Evolutionary conservation across 805 yeast genomes (phyloP), one percentile per base, ranked within the genome.

Genomic region (Wickerhamia fluorescens): DNA sequence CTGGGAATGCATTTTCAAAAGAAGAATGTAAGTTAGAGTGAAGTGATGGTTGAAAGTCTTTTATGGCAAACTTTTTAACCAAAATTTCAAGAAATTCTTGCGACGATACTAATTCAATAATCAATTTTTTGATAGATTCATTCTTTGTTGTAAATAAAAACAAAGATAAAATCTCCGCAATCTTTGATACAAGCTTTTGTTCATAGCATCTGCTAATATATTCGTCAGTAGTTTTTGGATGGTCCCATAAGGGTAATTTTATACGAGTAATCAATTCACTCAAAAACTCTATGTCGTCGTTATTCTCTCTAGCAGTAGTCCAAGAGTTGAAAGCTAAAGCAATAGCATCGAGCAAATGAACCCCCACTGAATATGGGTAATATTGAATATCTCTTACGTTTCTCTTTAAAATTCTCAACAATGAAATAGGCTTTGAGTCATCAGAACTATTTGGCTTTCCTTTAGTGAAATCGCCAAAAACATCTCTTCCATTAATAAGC

Each of bases 321-420:
- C 95, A 83, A 0, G 85, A 71, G 47, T 82, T 83, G 43, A 78
- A 73, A 1, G 94, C 87, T 27, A 72, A 58, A 0, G 92, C 71
- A 16, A 87, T 65, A 1, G 94, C 75, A 48, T 82, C 87, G 13
- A 83, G 64, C 14, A 86, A 53, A 37, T 78, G 78, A 14, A 78
- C 68, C 14, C 79, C 71, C n/a, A 78, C 76, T 11, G 71, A 61
- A 29, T 74, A 68, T 1, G 89, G 85, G 29, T 71, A 70, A 27
- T 61, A 51, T 7, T 69, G 66, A 33, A 79, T 58, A 15, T 68
- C 65, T 16, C 68, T 47, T 1, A 77, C 70, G 34, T 72, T 73
- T 13, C 56, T 57, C 47, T 79, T 79, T 37, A 83, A 48, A 11
- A 77, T 64, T 10, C 61, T 56, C 23, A 80, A 56, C 14, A 83